These are phyloP conservation scores for Turritis glabra DNA, from an alignment of 345 rosid genomes.

Conservation along the genomic window DNA sequence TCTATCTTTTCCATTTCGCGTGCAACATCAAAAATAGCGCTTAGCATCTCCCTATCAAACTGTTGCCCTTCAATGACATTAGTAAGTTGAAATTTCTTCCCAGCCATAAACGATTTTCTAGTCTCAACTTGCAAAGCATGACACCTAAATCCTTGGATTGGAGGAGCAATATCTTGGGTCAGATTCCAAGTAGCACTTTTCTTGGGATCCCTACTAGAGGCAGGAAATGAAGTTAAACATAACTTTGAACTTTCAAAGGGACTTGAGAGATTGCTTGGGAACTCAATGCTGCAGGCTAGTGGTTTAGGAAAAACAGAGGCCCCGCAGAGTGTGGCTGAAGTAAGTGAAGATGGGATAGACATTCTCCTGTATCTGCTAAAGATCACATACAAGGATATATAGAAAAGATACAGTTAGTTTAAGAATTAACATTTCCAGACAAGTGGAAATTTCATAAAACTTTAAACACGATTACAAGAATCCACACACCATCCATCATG, in stretches of 20 bases:
- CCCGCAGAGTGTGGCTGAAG: conserved; percentile 15
- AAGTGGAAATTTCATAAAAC: no score
- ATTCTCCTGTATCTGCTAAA: conserved; percentile 30
- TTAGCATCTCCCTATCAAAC: conserved; percentile 74
- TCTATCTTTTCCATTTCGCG: conserved; percentile 81
- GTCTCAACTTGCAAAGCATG: conserved; percentile 43
- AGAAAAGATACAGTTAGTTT: no score
- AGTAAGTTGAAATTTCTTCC: conserved; percentile 69
- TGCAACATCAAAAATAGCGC: conserved; percentile 77
- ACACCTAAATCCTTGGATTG: conserved; percentile 40
- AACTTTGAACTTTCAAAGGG: conserved; percentile 17
- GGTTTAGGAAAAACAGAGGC: conserved; percentile 27
- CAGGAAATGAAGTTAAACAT: conserved; percentile 26
- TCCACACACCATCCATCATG: no score
- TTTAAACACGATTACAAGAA: background rate
- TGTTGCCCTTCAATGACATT: conserved; percentile 92
- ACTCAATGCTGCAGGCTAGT: conserved; percentile 20
- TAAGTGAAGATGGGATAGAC: conserved; percentile 42
- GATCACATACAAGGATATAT: background rate
- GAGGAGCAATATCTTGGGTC: background rate
- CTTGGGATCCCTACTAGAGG: conserved; percentile 26
- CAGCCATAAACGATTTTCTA: conserved; percentile 24
- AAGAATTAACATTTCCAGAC: no score
- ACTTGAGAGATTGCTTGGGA: conserved; percentile 27
- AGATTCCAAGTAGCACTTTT: conserved; percentile 33